Evolutionary conservation across 129 eudicot species (phyloP).

Genomic region (Tagetes erecta): DNA sequence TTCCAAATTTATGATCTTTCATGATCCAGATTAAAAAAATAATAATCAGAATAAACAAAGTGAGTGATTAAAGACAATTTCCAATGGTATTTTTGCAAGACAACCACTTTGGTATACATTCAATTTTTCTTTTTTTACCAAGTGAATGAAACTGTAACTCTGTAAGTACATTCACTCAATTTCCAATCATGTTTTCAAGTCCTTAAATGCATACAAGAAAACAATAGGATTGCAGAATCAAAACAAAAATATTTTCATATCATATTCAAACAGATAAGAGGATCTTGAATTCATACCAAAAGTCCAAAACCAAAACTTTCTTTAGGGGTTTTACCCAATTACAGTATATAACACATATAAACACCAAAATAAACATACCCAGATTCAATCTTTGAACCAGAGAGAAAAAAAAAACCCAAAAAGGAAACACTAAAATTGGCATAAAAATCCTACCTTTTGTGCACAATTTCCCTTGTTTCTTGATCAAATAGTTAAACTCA

Average conservation of each 20-base stretch:
- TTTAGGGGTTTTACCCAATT: conserved; percentile 14
- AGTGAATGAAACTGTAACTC: conserved; percentile 12
- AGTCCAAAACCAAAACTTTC: neutral
- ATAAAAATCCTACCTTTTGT: conserved; percentile 37
- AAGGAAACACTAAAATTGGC: conserved; percentile 8
- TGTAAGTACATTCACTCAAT: conserved; percentile 15
- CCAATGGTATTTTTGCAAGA: conserved; percentile 16
- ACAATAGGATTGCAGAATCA: conserved; percentile 10
- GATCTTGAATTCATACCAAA: conserved; percentile 20
- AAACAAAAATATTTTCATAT: conserved; percentile 17
- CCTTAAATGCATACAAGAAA: conserved; percentile 17
- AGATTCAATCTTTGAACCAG: conserved; percentile 20
- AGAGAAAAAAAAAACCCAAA: conserved; percentile 17
- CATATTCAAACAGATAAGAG: conserved; percentile 20
- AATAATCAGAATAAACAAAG: neutral
- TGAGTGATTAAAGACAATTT: conserved; percentile 11
- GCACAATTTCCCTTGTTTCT: conserved; percentile 23
- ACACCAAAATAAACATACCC: conserved; percentile 15
- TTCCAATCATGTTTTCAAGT: conserved; percentile 15
- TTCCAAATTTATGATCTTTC: neutral
- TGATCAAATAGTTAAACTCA: conserved; percentile 22
- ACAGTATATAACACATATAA: conserved; percentile 17
- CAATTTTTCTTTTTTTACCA: neutral
- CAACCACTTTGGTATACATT: conserved; percentile 2
- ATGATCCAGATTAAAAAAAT: neutral